phyloP scores from a whole-genome alignment of 164 flowering plant genomes.

The Annona cherimola region DNA sequence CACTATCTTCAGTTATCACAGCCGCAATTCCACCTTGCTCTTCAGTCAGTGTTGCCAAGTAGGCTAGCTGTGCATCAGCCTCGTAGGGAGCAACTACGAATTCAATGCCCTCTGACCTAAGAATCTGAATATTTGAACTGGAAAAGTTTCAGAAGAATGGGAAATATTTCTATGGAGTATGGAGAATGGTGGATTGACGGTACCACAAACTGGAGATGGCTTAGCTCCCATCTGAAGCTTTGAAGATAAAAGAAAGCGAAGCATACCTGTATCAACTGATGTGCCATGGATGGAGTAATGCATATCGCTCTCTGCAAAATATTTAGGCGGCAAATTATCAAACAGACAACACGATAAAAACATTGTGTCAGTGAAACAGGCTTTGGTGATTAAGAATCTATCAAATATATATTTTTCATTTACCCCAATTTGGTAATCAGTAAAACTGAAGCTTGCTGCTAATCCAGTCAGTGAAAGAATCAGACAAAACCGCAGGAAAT shows the following conservation, averaged over 20 bases:
- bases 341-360: not conserved
- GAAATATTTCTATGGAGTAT: too few relatives aligned
- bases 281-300: slow-evolving; percentile 72
- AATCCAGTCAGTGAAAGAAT: too few relatives aligned
- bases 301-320: slow-evolving; percentile 56
- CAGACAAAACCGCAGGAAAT: too few relatives aligned
- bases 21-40: slow-evolving; percentile 66
- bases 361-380: too few relatives aligned
- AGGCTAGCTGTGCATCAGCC: slow-evolving; percentile 93
- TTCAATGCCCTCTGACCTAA: slow-evolving; percentile 59
- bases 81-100: slow-evolving; percentile 88
- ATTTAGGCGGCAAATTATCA: not conserved
- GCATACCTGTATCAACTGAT: slow-evolving; percentile 58
- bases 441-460: too few relatives aligned
- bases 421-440: too few relatives aligned
- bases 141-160: not conserved
- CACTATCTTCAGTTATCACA: slow-evolving; percentile 87
- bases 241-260: not conserved
- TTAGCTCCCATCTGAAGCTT: not conserved
- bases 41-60: slow-evolving; percentile 43
- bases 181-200: not conserved
- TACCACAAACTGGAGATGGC: not conserved
- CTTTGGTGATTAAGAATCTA: too few relatives aligned
- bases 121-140: slow-evolving; percentile 31
- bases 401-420: too few relatives aligned